Evolutionary conservation across 2,329 filamentous ascomycete species (phyloP).

Genomic region (Neonectria sp.): DNA sequence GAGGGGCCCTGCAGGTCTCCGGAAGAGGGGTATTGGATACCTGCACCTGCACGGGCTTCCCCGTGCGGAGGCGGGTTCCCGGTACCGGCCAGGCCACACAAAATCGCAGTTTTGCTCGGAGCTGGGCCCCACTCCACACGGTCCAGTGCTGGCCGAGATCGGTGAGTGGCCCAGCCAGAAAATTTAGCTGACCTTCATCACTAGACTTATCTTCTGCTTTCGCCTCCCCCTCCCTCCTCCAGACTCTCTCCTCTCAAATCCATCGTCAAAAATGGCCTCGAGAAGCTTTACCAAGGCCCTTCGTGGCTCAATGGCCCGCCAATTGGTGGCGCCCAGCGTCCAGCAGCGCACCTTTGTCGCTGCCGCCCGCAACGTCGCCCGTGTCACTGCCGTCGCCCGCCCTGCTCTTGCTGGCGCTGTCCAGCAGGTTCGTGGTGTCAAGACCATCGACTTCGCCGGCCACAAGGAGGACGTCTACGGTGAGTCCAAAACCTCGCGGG

Average conservation of each 20-base stretch:
- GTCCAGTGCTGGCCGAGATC: slow-evolving; percentile 45
- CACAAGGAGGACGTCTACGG: slow-evolving; percentile 95
- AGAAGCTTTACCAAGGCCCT: slow-evolving; percentile 80
- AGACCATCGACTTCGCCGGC: slow-evolving; percentile 99
- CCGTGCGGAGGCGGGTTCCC: slow-evolving; percentile 21
- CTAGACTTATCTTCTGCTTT: slow-evolving; percentile 38
- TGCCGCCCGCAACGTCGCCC: slow-evolving; percentile 70
- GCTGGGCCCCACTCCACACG: slow-evolving; percentile 35
- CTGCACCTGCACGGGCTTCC: background rate
- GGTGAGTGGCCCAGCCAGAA: slow-evolving; percentile 39
- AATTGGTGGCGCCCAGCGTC: slow-evolving; percentile 70
- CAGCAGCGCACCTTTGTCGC: slow-evolving; percentile 76
- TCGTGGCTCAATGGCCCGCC: slow-evolving; percentile 74
- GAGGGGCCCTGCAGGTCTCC: background rate
- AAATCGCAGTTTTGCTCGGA: slow-evolving; percentile 31
- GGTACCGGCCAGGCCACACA: slow-evolving; percentile 23
- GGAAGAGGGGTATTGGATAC: slow-evolving; percentile 13
- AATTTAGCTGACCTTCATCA: slow-evolving; percentile 48
- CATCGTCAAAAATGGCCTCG: slow-evolving; percentile 79
- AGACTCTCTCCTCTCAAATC: slow-evolving; percentile 44
- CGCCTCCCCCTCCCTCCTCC: slow-evolving; percentile 48
- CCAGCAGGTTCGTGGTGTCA: slow-evolving; percentile 87
- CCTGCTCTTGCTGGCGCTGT: slow-evolving; percentile 64
- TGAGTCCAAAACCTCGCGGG: slow-evolving; percentile 58
- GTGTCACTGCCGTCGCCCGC: slow-evolving; percentile 68